These are phyloP conservation scores for Phytophthora nicotianae DNA, from an alignment of 352 stramenopile species.

Conservation along the genomic window DNA sequence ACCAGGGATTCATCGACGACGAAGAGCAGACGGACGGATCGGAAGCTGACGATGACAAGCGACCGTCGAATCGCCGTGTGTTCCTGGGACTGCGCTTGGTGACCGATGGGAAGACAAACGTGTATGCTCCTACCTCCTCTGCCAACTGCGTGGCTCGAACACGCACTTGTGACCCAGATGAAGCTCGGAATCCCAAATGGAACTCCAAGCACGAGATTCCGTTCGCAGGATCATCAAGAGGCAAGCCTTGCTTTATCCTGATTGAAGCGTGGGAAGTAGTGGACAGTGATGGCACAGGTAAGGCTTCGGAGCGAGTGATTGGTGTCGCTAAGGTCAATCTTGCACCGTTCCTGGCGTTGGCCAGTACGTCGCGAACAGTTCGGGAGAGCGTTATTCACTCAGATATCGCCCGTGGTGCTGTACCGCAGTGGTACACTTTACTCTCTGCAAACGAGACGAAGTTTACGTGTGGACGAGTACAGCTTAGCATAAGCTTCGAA, in stretches of 20 bases:
- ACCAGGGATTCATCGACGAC: conserved; percentile 48
- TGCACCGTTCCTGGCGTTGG: conserved; percentile 85
- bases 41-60: conserved; percentile 48
- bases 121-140: conserved; percentile 85
- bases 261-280: conserved; percentile 87
- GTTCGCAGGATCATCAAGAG: conserved; percentile 71
- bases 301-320: conserved; percentile 71
- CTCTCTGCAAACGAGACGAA: conserved; percentile 85
- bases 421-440: conserved; percentile 88
- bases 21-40: conserved; percentile 61
- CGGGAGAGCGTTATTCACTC: conserved; percentile 84
- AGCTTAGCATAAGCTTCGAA: conserved; percentile 89
- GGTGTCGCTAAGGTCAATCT: conserved; percentile 89
- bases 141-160: conserved; percentile 74
- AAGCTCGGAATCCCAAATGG: conserved; percentile 75
- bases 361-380: conserved; percentile 80
- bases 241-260: conserved; percentile 88
- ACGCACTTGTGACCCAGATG: conserved; percentile 50
- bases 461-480: conserved; percentile 83
- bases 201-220: conserved; percentile 79
- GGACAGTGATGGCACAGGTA: conserved; percentile 30
- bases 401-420: conserved; percentile 81
- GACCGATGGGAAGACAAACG: conserved; percentile 87
- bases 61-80: conserved; percentile 35
- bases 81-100: conserved; percentile 78